Evolutionary conservation across 768 basidiomycete genomes (phyloP).

Genomic region (Saitozyma sp.): DNA sequence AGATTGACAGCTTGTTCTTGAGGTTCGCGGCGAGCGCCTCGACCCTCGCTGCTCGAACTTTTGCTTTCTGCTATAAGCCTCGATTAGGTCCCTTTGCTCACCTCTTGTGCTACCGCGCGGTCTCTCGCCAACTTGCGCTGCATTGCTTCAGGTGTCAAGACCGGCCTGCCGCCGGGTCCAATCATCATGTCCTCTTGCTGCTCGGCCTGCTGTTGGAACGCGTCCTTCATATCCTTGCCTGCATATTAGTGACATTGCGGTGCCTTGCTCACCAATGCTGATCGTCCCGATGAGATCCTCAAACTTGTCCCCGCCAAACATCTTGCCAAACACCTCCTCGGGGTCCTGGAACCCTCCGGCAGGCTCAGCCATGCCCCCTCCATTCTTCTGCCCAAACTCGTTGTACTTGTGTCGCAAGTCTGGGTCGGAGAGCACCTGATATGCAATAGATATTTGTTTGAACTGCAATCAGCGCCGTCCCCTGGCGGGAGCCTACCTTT

Average conservation of each 20-base stretch:
- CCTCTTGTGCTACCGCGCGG: slow-evolving; percentile 33
- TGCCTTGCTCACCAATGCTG: slow-evolving; percentile 35
- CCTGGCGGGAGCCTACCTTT: slow-evolving; percentile 35
- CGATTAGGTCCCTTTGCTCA: slow-evolving; percentile 6
- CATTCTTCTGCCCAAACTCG: slow-evolving; percentile 51
- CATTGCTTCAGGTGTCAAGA: slow-evolving; percentile 46
- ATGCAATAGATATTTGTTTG: slow-evolving; percentile 51
- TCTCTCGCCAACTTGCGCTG: slow-evolving; percentile 42
- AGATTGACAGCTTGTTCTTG: slow-evolving; percentile 49
- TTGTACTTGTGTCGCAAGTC: slow-evolving; percentile 52
- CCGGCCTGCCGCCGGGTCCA: slow-evolving; percentile 40
- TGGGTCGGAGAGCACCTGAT: slow-evolving; percentile 52
- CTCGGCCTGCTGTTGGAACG: slow-evolving; percentile 50
- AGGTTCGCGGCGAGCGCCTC: slow-evolving; percentile 50
- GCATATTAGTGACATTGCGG: neutral
- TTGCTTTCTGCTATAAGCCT: slow-evolving; percentile 29
- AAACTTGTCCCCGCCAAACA: slow-evolving; percentile 52
- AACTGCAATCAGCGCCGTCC: slow-evolving; percentile 31
- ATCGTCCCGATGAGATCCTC: slow-evolving; percentile 49
- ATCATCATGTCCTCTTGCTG: slow-evolving; percentile 36
- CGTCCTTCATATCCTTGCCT: slow-evolving; percentile 53
- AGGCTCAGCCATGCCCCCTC: slow-evolving; percentile 46
- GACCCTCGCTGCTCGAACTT: slow-evolving; percentile 43
- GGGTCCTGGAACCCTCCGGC: slow-evolving; percentile 52
- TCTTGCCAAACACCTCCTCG: slow-evolving; percentile 52